phyloP scores from a whole-genome alignment of 805 yeast species.

The Sugiyamaella smithiae region DNA sequence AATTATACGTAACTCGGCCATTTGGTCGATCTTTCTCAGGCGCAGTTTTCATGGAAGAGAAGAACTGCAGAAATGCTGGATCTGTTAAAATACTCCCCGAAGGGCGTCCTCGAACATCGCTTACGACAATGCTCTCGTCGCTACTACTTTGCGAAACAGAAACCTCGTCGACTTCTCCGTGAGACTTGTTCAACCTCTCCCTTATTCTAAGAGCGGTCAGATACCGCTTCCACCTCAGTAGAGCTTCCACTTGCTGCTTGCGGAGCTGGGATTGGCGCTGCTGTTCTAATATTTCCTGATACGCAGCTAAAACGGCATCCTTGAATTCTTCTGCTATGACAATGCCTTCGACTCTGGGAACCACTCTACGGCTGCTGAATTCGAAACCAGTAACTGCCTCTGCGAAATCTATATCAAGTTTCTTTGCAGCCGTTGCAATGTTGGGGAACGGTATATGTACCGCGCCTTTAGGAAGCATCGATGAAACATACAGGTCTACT shows the following conservation, averaged over 20 bases:
- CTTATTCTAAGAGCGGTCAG: slow-evolving; percentile 33
- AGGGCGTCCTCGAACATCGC: background rate
- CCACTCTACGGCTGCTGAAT: slow-evolving; percentile 51
- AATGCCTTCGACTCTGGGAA: slow-evolving; percentile 70
- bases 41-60: too few species aligned
- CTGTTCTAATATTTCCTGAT: slow-evolving; percentile 49
- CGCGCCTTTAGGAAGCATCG: slow-evolving; percentile 75
- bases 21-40: too few species aligned
- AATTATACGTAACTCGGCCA: too few species aligned
- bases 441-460: slow-evolving; percentile 50
- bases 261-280: slow-evolving; percentile 45
- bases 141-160: slow-evolving; percentile 11
- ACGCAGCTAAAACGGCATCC: slow-evolving; percentile 57
- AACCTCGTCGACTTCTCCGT: slow-evolving; percentile 22
- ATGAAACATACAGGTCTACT: slow-evolving; percentile 63
- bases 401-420: slow-evolving; percentile 73
- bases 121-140: slow-evolving; percentile 11
- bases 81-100: background rate
- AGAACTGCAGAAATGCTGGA: background rate
- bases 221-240: slow-evolving; percentile 36
- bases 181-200: slow-evolving; percentile 24
- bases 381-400: slow-evolving; percentile 87
- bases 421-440: slow-evolving; percentile 67
- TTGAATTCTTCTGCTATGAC: slow-evolving; percentile 61
- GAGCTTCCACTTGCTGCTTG: slow-evolving; percentile 42